Evolutionary conservation across 331 rosid genomes (phyloP).

Genomic region (Arachis monticola): DNA sequence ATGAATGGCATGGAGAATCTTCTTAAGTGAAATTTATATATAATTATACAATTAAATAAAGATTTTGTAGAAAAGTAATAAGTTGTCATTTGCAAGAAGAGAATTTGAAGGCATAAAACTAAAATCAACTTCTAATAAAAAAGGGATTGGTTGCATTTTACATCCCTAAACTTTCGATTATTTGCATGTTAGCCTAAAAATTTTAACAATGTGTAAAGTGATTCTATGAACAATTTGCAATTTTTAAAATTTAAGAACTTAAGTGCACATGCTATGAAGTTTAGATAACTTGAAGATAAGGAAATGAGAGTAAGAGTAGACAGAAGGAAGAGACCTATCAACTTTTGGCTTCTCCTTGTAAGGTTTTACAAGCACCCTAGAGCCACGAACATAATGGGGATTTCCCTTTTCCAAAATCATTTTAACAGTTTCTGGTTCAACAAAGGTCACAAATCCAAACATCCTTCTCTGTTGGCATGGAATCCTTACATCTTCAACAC

Average conservation of each 20-base stretch:
- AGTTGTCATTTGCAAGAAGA: background rate
- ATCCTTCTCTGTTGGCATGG: conserved; percentile 86
- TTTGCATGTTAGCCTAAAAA: too few relatives aligned
- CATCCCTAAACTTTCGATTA: too few relatives aligned
- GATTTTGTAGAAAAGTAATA: background rate
- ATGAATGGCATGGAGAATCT: background rate
- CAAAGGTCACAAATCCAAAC: conserved; percentile 93
- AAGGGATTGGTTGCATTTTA: background rate
- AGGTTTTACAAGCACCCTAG: conserved; percentile 90
- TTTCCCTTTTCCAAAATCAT: conserved; percentile 66
- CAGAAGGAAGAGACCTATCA: conserved; percentile 53
- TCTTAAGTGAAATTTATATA: background rate
- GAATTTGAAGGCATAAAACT: background rate
- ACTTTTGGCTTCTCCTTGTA: conserved; percentile 82
- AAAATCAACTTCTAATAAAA: background rate
- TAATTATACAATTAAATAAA: background rate
- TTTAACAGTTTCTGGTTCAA: conserved; percentile 71
- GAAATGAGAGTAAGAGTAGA: background rate
- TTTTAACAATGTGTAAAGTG: too few relatives aligned
- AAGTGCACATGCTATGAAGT: too few relatives aligned
- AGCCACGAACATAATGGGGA: conserved; percentile 80
- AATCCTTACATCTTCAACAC: conserved; percentile 89
- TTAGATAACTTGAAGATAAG: background rate
- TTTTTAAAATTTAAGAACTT: too few relatives aligned
- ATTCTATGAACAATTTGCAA: too few relatives aligned